phyloP scores from a whole-genome alignment of 257 asterid species.

The Solanum boliviense region DNA sequence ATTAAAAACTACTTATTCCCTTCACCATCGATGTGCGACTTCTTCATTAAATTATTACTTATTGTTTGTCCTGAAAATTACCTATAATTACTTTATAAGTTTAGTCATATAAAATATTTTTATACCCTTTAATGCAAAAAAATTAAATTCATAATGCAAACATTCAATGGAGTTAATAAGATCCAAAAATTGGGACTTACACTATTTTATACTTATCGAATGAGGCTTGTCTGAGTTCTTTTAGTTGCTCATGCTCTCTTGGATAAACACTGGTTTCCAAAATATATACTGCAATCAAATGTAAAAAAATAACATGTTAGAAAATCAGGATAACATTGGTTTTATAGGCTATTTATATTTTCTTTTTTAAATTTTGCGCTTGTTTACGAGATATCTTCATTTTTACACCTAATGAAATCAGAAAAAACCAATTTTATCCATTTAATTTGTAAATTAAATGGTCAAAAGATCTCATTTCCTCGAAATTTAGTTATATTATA shows the following conservation, averaged over 20 bases:
- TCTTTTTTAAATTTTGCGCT: no score
- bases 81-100: background rate
- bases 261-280: constrained; percentile 42
- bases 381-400: background rate
- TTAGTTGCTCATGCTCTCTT: constrained; percentile 44
- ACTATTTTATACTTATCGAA: constrained; percentile 25
- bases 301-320: background rate
- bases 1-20: background rate
- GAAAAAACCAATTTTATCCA: background rate
- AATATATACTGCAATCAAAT: constrained; percentile 20
- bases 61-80: background rate
- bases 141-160: no score
- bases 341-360: background rate
- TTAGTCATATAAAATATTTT: background rate
- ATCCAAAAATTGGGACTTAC: background rate
- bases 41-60: background rate
- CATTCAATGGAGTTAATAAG: no score
- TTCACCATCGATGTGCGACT: background rate
- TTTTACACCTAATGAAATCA: no score
- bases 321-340: background rate
- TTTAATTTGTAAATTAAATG: no score
- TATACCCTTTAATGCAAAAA: background rate
- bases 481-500: no score
- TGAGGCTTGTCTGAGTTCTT: constrained; percentile 35
- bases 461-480: background rate